Percentiles rank a stretch among this genome's conserved stretches.
These are phyloP conservation scores for Monoraphidium neglectum DNA, from an alignment of 139 green algal genomes.

Conservation along the genomic window DNA sequence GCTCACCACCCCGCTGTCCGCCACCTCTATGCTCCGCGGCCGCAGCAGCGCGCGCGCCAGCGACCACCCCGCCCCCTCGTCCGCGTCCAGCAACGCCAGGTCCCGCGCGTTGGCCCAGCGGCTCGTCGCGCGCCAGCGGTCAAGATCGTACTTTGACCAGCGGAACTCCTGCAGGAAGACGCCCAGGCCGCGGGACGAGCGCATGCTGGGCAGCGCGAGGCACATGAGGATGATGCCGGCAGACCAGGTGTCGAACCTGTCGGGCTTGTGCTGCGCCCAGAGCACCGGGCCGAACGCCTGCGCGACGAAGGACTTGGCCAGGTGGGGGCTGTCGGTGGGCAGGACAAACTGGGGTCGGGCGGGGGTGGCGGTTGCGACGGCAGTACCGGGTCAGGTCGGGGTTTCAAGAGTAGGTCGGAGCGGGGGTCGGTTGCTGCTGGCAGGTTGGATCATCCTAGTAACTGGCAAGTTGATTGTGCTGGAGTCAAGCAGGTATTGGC, in stretches of 20 bases:
- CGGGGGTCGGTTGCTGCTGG: neutral
- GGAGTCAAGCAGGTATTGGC: too few relatives aligned
- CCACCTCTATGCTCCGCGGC: slow-evolving; percentile 45
- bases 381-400: neutral
- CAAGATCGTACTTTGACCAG: slow-evolving; percentile 70
- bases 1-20: slow-evolving; percentile 47
- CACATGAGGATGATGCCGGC: slow-evolving; percentile 51
- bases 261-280: slow-evolving; percentile 85
- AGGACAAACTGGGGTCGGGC: slow-evolving; percentile 80
- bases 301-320: slow-evolving; percentile 59
- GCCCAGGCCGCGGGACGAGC: slow-evolving; percentile 56
- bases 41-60: slow-evolving; percentile 64
- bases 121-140: slow-evolving; percentile 58
- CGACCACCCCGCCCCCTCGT: slow-evolving; percentile 64
- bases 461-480: too few relatives aligned
- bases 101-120: slow-evolving; percentile 48
- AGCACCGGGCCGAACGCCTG: slow-evolving; percentile 82
- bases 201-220: slow-evolving; percentile 72
- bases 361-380: slow-evolving; percentile 73
- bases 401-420: neutral
- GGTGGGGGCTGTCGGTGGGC: slow-evolving; percentile 76
- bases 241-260: slow-evolving; percentile 92
- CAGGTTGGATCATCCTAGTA: too few relatives aligned
- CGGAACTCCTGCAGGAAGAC: slow-evolving; percentile 49
- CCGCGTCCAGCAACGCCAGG: slow-evolving; percentile 75